phyloP scores from a whole-genome alignment of 495 filamentous ascomycete genomes.

The Podospora fimiseda region DNA sequence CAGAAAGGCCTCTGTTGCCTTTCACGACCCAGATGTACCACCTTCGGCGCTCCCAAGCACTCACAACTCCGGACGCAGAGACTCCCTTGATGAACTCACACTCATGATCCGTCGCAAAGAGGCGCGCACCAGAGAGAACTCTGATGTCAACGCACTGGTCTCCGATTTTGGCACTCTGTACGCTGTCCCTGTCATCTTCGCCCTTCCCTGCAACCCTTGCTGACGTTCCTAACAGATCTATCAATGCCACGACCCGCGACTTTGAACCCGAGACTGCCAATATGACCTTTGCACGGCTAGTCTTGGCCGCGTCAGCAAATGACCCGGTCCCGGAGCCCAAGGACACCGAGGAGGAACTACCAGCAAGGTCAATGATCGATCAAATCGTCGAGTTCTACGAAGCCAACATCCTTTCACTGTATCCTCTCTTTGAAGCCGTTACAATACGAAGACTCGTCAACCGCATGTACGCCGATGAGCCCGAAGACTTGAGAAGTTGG shows the following conservation, averaged over 20 bases:
- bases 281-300: constrained; percentile 80
- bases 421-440: constrained; percentile 74
- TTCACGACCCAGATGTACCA: constrained; percentile 37
- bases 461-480: constrained; percentile 62
- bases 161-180: constrained; percentile 77
- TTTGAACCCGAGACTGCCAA: constrained; percentile 78
- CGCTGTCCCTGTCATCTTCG: constrained; percentile 13
- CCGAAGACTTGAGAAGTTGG: constrained; percentile 56
- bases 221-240: constrained; percentile 49
- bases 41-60: constrained; percentile 20
- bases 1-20: constrained; percentile 48
- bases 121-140: constrained; percentile 55
- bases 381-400: constrained; percentile 75
- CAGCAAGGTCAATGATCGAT: constrained; percentile 56
- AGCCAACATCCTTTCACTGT: constrained; percentile 67
- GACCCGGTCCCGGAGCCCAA: constrained; percentile 52
- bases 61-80: constrained; percentile 45
- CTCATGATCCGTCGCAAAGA: constrained; percentile 55
- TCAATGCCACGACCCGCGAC: constrained; percentile 87
- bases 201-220: not conserved
- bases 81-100: constrained; percentile 52
- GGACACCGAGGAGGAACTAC: constrained; percentile 47
- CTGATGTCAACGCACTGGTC: constrained; percentile 72
- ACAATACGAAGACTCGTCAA: constrained; percentile 69
- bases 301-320: constrained; percentile 65